Evolutionary conservation across 2,329 filamentous ascomycete genomes (phyloP), one percentile per base, ranked within the genome.

Genomic region (Alternaria triticimaculans): DNA sequence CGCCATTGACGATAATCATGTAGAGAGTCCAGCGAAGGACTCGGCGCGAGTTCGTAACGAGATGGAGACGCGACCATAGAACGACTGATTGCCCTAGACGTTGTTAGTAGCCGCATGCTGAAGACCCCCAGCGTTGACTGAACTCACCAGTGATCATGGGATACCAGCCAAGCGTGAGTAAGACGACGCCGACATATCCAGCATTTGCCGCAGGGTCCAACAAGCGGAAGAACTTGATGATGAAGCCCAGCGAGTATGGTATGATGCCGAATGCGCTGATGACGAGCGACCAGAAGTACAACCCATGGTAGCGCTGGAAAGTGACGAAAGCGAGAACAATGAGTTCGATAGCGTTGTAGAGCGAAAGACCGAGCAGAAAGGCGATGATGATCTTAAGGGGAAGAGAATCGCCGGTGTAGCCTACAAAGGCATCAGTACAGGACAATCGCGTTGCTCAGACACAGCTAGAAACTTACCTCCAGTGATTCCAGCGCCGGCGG

Each of bases 41-140:
- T 3, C 76, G 75, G 7, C 82, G 80, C 45, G 87, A 85, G 15
- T 83, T 83, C 4, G 88, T 78, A 11, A 90, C 82, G 2, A 90
- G 81, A 71, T 90, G 87, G 0, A 90, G 82, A 7, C 88, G 83
- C 0, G 87, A 90, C 80, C 87, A 90, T 2, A 90, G 80, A 2
- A 90, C 88, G 12, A 89, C 69, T 0, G 85, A 85, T 72, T 89
- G 87, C 0, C 88, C 88, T 2, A 21, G 12, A 8, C 8, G 28
- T 23, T 28, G 50, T 65, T 20, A 68, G 56, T 44, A 44, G 21
- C 33, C 7, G 20, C 21, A 23, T 41, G 2, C 12, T 54, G 14
- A 48, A n/a, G 18, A 5, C 14, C 41, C 21, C 23, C 14, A 53
- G 20, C 33, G 14, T 25, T 18, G 20, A 53, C 26, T 14, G 20